Conservation (phyloP, 345 rosid genomes). For the Geranium brycei region DNA sequence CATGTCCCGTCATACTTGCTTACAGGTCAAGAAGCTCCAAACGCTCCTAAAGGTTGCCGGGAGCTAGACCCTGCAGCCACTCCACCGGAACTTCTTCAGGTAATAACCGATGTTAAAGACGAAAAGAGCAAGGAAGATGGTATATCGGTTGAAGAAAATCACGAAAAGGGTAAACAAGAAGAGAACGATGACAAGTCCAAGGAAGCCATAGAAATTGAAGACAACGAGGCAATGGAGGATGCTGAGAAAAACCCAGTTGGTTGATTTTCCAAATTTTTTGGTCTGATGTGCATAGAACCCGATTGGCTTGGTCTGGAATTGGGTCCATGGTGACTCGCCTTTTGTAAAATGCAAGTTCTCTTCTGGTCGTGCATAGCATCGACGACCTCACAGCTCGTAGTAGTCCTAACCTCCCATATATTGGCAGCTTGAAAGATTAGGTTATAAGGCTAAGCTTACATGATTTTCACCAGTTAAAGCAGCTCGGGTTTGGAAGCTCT, state of each 20-base stretch:
- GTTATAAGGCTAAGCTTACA: neutral
- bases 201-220: neutral
- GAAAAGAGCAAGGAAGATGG: neutral
- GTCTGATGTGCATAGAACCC: slow-evolving; percentile 2
- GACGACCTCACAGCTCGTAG: neutral
- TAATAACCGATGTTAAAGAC: slow-evolving; percentile 6
- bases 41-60: slow-evolving; percentile 27
- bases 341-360: no score
- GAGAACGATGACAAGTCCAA: neutral
- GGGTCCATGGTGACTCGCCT: neutral
- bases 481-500: neutral
- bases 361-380: neutral
- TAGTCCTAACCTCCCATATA: neutral
- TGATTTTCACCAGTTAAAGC: neutral
- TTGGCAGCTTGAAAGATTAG: neutral
- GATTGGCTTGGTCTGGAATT: neutral
- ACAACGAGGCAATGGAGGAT: neutral
- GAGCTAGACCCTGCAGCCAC: slow-evolving; percentile 40
- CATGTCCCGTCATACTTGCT: slow-evolving; percentile 31
- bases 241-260: neutral
- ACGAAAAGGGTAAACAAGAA: neutral
- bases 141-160: neutral
- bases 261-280: neutral
- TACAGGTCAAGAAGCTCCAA: slow-evolving; percentile 28
- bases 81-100: slow-evolving; percentile 29